Conservation (phyloP, 2,329 filamentous ascomycete genomes). For the Aureobasidium zeae region DNA sequence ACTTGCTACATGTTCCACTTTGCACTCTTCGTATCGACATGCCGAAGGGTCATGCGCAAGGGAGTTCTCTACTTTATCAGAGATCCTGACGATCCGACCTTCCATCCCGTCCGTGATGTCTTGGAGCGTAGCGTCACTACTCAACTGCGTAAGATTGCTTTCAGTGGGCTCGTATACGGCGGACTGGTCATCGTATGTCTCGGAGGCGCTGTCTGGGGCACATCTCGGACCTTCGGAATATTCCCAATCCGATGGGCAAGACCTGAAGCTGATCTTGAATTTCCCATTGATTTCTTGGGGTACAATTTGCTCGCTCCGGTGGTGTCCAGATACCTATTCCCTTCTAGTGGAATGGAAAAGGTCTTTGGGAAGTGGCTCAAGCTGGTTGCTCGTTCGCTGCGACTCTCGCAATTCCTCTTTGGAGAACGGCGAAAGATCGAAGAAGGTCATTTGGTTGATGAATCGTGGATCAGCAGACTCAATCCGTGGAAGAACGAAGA, state of each 20-base stretch:
- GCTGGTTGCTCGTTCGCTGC: slow-evolving; percentile 66
- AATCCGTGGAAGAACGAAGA: slow-evolving; percentile 25
- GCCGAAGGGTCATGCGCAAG: slow-evolving; percentile 89
- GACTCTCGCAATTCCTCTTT: slow-evolving; percentile 88
- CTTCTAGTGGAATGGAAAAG: slow-evolving; percentile 69
- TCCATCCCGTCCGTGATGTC: slow-evolving; percentile 94
- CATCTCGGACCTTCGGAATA: slow-evolving; percentile 60
- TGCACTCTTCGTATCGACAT: slow-evolving; percentile 97
- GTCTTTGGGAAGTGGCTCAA: slow-evolving; percentile 98
- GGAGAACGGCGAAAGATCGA: slow-evolving; percentile 73
- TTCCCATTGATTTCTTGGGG: slow-evolving; percentile 86
- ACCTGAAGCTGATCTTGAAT: slow-evolving; percentile 85
- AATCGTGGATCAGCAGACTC: slow-evolving; percentile 12
- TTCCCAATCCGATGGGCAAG: slow-evolving; percentile 91
- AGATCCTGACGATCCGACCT: slow-evolving; percentile 95
- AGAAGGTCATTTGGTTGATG: slow-evolving; percentile 55
- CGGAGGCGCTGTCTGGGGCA: slow-evolving; percentile 91
- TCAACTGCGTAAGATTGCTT: slow-evolving; percentile 90
- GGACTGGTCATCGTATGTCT: slow-evolving; percentile 86
- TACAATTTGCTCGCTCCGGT: slow-evolving; percentile 95
- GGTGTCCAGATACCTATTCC: slow-evolving; percentile 73
- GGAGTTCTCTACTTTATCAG: slow-evolving; percentile 97
- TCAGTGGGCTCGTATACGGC: slow-evolving; percentile 92
- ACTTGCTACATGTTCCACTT: slow-evolving; percentile 99
- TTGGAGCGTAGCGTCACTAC: slow-evolving; percentile 86